Evolutionary conservation across 1,284 basidiomycete genomes (phyloP), one percentile per base, ranked within the genome.

Genomic region (Irpex rosettiformis): DNA sequence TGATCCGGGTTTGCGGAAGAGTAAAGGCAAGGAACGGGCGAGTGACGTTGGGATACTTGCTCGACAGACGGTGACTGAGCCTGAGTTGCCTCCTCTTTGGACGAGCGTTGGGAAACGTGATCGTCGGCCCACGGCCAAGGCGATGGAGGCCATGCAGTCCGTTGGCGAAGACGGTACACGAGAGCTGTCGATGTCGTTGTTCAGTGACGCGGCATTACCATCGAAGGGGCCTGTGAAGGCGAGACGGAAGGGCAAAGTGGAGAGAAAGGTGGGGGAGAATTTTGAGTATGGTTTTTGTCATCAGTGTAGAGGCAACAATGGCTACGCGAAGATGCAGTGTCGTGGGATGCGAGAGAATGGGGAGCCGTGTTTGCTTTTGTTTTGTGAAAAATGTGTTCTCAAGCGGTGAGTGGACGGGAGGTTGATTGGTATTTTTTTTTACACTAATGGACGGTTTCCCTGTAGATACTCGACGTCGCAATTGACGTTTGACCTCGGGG

Each of bases 321-420:
- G 6, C 10, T 54, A 57, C 42, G 63, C 64, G 42, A 72, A 70
- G 63, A 67, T 72, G 69, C 62, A 62, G 7, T 72, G 70, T 55
- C 63, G 63, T 8, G 48, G 51, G 18, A 61, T 64, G 45, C 64
- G 56, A 51, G 55, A 58, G 2, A 37, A 61, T 42, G 65, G 64
- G 18, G 45, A 48, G 10, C 54, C n/a, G 16, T 72, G 70, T 59
- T 64, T 64, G 21, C 52, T 65, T 54, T 56, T 58, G 3, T 72
- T 62, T 57, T 72, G 70, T 59, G 54, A 65, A 11, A 61, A 58
- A 10, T 72, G 70, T 54, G 62, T 72, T 16, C 29, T 54, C n/a
- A 60, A 61, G 45, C 65, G 67, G 70, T 72, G 22, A 16, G 68
- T 58, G 7, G 27, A 48, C 11, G 22, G 37, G n/a, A 29, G 48